Evolutionary conservation across 2,329 filamentous ascomycete species (phyloP), one percentile per base, ranked within the genome.

Genomic region (Alternaria burnsii): DNA sequence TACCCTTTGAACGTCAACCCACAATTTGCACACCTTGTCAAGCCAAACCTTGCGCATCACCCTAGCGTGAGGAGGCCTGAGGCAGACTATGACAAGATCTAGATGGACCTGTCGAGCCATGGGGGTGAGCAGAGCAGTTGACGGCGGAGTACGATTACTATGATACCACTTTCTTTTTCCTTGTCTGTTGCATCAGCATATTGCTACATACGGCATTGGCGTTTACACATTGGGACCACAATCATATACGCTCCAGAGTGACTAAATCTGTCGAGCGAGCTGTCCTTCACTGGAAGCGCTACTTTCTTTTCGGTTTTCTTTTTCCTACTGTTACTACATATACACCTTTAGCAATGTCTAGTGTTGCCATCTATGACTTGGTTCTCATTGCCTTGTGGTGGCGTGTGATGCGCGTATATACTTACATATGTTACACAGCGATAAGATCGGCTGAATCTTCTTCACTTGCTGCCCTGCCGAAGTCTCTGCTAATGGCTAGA

Each of bases 41-140:
- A 82, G 66, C 87, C 87, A 3, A 82, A 88, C 67, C 76, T 85
- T 55, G 84, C 86, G 3, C 81, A 87, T 68, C 87, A 89, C 81
- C 87, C 67, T 2, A 78, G 75, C 32, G 60, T 70, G 18, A 61
- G 74, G 52, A 66, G 76, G 34, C 68, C 70, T 0, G 75, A 77
- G 61, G 67, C 59, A 3, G 70, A 76, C 28, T 74, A 65, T 24
- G 68, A 72, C 44, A 75, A 71, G 66, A 66, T 77, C 50, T 77
- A 61, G 40, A 41, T 32, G 26, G 9, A 9, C 36, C 30, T 51
- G 22, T 1, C 18, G 12, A 34, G 5, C 24, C 32, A 30, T 24
- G 12, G 22, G 24, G 20, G 3, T 1, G 36, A 42, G 5, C 42
- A 22, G 43, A 24, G 12, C 3, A 14, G 54, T 55, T 36, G 26